Base-by-base conservation (phyloP, 164 flowering plant genomes). In the Malania oleifera region DNA sequence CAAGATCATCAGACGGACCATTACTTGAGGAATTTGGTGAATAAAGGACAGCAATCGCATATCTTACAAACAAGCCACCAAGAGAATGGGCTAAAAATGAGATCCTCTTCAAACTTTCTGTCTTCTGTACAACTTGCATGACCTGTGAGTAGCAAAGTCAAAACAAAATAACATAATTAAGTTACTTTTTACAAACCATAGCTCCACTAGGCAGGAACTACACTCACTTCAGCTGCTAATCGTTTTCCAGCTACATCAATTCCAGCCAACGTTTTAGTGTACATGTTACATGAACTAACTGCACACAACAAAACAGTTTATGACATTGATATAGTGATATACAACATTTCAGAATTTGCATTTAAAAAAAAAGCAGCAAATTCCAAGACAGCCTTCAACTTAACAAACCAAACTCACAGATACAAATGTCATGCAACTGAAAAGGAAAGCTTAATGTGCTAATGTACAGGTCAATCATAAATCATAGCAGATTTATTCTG, bases 81-180 rank as follows among this genome's bases (percentile, higher is more conserved):
- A 91, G 87, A 58, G 98, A 93, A 81, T 89, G 98, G 18, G 91
- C 88, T 67, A 93, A 56, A 70, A 93, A 89, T 24, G 98, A 93
- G 22, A 89, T 87, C 75, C 65, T 86, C 66, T 77, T 93, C 46
- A 93, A 70, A 77, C 87, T 76, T 41, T 78, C 77, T 17, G 80
- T 84, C 72, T 78, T 82, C 51, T 75, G 72, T 34, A 87, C 97
- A 45, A 89, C 80, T 76, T 86, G 77, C 67, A 65, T 65, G 44
- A 92, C 91, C 97, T 89, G 79, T 60, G 56, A 51, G 54, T 18
- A 35, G 6, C 28, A 38, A 13, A 46, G 48, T 19, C 29, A 58
- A 18, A 54, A 12, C 25, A 46, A 4, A 12, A 24, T 1, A 51
- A 41, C 57, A 44, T 37, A 45, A 12, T 7, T 38, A 58, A 57